Percentiles rank a stretch among this genome's conserved stretches.
These are phyloP conservation scores for Metschnikowia proteae DNA, from an alignment of 805 yeast species.

Conservation along the genomic window DNA sequence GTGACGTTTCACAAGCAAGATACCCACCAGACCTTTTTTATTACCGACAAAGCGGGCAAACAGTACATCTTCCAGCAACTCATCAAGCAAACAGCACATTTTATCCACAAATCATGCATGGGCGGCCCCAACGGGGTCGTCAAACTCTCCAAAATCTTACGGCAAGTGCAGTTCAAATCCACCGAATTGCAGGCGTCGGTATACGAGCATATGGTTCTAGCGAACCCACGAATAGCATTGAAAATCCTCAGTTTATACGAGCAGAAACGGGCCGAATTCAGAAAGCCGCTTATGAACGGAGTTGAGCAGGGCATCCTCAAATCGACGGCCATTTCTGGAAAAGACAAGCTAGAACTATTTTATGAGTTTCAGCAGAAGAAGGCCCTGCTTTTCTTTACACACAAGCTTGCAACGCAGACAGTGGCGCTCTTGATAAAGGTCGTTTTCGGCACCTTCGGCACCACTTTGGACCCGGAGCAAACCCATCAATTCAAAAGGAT, in stretches of 20 bases:
- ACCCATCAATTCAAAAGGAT: conserved; percentile 12
- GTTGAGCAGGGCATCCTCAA: conserved; percentile 29
- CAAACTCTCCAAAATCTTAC: conserved; percentile 21
- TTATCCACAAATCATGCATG: conserved; percentile 12
- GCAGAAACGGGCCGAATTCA: conserved; percentile 19
- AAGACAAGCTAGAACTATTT: conserved; percentile 20
- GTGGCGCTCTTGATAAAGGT: conserved; percentile 13
- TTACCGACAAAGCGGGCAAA: conserved; percentile 13
- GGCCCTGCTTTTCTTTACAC: conserved; percentile 19
- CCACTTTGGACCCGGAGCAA: conserved; percentile 13
- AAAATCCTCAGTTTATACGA: conserved; percentile 23
- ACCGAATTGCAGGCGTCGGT: conserved; percentile 16
- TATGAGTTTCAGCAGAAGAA: conserved; percentile 18
- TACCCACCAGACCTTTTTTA: conserved; percentile 3
- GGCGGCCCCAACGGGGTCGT: conserved; percentile 14
- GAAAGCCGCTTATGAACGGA: conserved; percentile 18
- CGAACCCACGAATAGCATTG: conserved; percentile 25
- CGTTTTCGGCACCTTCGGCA: conserved; percentile 11
- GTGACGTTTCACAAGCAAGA: not conserved
- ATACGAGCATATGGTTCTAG: conserved; percentile 25
- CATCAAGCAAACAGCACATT: conserved; percentile 19
- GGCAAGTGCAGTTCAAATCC: conserved; percentile 15
- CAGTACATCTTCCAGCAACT: conserved; percentile 20
- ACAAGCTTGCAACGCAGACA: conserved; percentile 10
- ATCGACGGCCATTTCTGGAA: conserved; percentile 14